Conservation (phyloP, 768 basidiomycete genomes). For the Tulasnella calospora region DNA sequence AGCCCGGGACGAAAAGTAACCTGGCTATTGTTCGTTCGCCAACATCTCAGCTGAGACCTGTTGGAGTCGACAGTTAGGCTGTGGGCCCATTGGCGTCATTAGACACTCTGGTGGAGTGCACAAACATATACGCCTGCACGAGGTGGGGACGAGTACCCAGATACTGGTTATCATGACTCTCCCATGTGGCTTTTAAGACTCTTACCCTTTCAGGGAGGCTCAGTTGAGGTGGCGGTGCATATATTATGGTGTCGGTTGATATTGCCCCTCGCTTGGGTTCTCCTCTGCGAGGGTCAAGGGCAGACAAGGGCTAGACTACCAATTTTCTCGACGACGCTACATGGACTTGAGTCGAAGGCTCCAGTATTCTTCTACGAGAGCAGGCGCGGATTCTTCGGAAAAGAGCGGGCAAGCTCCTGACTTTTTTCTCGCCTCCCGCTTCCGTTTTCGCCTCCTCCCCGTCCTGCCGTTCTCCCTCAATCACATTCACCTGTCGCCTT, state of each 20-base stretch:
- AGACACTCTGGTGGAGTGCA: neutral
- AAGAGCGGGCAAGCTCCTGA: neutral
- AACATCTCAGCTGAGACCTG: neutral
- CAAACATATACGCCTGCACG: neutral
- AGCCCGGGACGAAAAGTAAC: neutral
- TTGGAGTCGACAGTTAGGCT: neutral
- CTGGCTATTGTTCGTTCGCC: neutral
- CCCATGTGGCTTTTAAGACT: neutral
- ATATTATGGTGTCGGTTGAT: conserved; percentile 5
- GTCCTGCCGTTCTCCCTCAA: neutral
- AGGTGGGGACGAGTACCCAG: neutral
- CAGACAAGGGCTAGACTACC: neutral
- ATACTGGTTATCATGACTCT: neutral
- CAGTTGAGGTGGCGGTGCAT: conserved; percentile 3
- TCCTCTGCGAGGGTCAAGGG: neutral
- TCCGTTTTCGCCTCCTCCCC: neutral
- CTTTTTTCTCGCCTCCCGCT: neutral
- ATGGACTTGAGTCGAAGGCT: neutral
- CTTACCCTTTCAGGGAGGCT: neutral
- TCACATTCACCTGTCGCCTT: neutral
- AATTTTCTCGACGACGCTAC: neutral
- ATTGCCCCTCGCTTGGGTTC: neutral
- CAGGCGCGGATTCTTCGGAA: neutral
- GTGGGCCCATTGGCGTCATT: conserved; percentile 4
- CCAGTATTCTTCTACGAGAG: neutral